Evolutionary conservation across 1,284 basidiomycete genomes (phyloP).

Genomic region (Cryptococcus amylolentus): DNA sequence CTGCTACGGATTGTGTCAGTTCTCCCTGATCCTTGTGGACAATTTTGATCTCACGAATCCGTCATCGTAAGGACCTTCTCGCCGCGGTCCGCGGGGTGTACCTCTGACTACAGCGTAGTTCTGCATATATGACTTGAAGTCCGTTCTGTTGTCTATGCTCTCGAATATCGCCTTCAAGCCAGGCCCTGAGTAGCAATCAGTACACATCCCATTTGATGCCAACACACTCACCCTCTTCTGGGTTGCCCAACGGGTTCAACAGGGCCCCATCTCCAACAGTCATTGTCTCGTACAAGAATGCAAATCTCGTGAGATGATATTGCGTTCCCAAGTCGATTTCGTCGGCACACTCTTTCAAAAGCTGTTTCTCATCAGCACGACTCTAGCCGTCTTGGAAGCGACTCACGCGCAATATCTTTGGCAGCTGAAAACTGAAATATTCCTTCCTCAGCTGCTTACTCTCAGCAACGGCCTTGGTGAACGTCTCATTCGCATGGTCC

Average conservation of each 20-base stretch:
- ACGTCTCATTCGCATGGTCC: constrained; percentile 80
- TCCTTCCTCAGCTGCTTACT: constrained; percentile 89
- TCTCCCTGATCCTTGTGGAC: neutral
- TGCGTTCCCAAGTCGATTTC: constrained; percentile 96
- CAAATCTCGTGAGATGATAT: constrained; percentile 92
- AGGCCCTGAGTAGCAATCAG: constrained; percentile 51
- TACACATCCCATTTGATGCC: neutral
- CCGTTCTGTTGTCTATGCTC: constrained; percentile 85
- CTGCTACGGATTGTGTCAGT: neutral
- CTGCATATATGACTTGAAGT: constrained; percentile 97
- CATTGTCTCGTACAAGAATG: constrained; percentile 88
- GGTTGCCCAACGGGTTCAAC: constrained; percentile 43
- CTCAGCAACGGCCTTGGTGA: constrained; percentile 85
- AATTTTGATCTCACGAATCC: constrained; percentile 66
- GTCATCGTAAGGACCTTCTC: constrained; percentile 79
- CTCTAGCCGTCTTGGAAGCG: neutral
- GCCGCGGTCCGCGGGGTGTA: constrained; percentile 62
- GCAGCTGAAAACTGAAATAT: constrained; percentile 95
- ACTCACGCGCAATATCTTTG: constrained; percentile 83
- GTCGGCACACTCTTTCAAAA: constrained; percentile 92
- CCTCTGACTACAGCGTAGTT: constrained; percentile 84
- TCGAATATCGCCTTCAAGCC: constrained; percentile 86
- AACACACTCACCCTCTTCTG: constrained; percentile 33
- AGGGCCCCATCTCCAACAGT: constrained; percentile 84
- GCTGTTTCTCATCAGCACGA: constrained; percentile 52